Base-by-base conservation (phyloP, 1,284 basidiomycete species). In the Grifola frondosa region DNA sequence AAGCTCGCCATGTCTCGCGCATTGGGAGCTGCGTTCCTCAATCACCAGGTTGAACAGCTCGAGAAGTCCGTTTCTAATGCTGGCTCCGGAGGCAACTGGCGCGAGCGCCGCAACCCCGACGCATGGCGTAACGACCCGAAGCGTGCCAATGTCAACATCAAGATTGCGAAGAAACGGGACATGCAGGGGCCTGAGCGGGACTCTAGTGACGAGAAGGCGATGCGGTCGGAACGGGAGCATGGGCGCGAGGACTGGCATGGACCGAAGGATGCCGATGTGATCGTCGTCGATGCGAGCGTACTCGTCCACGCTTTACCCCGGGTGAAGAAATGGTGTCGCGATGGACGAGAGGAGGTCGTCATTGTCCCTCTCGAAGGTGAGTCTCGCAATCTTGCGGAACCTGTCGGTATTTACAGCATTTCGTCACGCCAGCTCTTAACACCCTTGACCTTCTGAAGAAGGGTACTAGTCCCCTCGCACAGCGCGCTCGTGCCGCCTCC, bases 371-470 rank as follows among this genome's bases (percentile, higher is more conserved):
- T 91, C 17, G 93, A 96, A 78, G 88, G 91, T 92, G 55, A 44
- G 78, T 71, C 9, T 37, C 30, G 29, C 30, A 24, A 15, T 38
- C 6, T 28, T 19, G 21, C 15, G 30, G 16, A 3, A 26, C 16
- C 7, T 16, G 21, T 17, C 24, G 24, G 31, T 40, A 6, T 26
- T 34, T 28, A n/a, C 20, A 25, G 44, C 42, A 19, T 40, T 42
- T 31, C 21, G 15, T 15, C 28, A 17, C 34, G 23, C 16, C 59
- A 93, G 92, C 88, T 5, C 75, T 96, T 23, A 92, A 91, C 59
- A 96, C 92, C 0, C 78, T 97, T n/a, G 93, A 97, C 63, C 71
- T 95, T 5, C 79, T 96, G 54, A 97, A 97, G 75, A 96, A 95
- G 63, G 92, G 92, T 2, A 82, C 82, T 0, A 84, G 75, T 24